Conservation (phyloP, 768 basidiomycete species). For the Leccinum truebloodii region DNA sequence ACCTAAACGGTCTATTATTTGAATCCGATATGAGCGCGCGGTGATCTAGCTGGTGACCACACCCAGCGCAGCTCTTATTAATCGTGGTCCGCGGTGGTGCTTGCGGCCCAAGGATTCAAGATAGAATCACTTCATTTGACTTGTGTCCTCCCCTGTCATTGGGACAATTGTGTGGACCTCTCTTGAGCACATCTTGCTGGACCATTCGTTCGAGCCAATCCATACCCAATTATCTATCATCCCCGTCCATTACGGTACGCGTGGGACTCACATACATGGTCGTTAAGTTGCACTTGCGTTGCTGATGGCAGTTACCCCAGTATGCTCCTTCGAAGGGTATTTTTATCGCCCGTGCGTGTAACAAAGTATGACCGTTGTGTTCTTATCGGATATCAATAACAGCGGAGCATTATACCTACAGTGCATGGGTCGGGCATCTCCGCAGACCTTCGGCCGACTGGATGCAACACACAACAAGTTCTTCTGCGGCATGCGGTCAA, state of each 20-base stretch:
- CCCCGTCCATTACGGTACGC: too few relatives aligned
- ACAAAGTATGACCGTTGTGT: background rate
- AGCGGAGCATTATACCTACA: background rate
- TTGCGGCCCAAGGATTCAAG: background rate
- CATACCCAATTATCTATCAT: background rate
- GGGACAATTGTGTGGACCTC: background rate
- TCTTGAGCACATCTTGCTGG: background rate
- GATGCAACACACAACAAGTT: background rate
- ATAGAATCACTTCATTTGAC: background rate
- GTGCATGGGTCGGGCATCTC: background rate
- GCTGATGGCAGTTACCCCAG: too few relatives aligned
- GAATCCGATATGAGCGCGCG: background rate
- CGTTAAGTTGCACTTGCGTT: background rate
- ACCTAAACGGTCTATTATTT: background rate
- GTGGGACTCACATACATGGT: background rate
- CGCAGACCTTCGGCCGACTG: background rate
- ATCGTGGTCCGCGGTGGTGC: background rate
- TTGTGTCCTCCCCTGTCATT: background rate
- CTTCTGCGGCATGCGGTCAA: background rate
- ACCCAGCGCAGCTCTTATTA: too few relatives aligned
- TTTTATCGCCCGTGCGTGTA: background rate
- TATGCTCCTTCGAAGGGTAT: background rate
- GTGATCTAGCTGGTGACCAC: background rate
- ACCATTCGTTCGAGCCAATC: background rate
- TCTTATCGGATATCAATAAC: background rate